A percentile compares a stretch with the other conserved stretches of the same genome.
These are phyloP conservation scores for Geotrichum candidum DNA, from an alignment of 1,139 yeast species.

Conservation along the genomic window DNA sequence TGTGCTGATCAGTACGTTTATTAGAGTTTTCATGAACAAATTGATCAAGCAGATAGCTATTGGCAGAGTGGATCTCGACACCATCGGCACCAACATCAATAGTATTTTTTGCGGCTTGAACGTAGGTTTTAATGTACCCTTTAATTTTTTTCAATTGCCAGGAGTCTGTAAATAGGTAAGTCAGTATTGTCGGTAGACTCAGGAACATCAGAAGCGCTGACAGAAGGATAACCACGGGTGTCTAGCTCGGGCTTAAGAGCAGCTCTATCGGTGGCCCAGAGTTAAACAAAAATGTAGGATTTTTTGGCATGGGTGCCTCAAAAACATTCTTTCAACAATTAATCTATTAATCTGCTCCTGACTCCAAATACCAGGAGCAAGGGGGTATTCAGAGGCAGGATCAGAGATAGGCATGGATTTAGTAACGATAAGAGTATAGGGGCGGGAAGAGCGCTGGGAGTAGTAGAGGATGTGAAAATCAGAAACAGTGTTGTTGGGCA, in stretches of 20 bases:
- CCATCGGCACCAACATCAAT: constrained; percentile 63
- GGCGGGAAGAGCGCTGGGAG: constrained; percentile 43
- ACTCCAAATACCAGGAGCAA: constrained; percentile 51
- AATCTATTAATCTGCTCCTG: constrained; percentile 43
- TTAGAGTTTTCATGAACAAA: constrained; percentile 49
- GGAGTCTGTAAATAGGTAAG: constrained; percentile 33
- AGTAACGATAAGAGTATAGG: constrained; percentile 46
- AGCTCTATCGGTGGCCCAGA: constrained; percentile 57
- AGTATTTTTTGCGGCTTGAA: constrained; percentile 44
- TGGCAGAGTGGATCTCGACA: constrained; percentile 62
- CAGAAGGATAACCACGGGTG: constrained; percentile 28
- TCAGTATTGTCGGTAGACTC: constrained; percentile 10
- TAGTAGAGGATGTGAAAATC: constrained; percentile 48
- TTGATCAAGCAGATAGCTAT: constrained; percentile 62
- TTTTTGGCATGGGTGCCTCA: constrained; percentile 49
- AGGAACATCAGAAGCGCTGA: constrained; percentile 18
- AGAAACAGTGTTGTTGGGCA: constrained; percentile 37
- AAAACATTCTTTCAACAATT: constrained; percentile 47
- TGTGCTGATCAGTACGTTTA: constrained; percentile 59
- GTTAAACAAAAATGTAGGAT: constrained; percentile 47
- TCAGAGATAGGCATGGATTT: constrained; percentile 40
- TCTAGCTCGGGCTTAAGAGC: constrained; percentile 42
- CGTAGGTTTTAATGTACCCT: constrained; percentile 36
- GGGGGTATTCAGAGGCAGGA: constrained; percentile 38
- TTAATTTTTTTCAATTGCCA: constrained; percentile 43